Percentiles rank a stretch among this genome's conserved stretches.
Conservation (phyloP, 2,329 filamentous ascomycete genomes). For the Aspergillus sp. region DNA sequence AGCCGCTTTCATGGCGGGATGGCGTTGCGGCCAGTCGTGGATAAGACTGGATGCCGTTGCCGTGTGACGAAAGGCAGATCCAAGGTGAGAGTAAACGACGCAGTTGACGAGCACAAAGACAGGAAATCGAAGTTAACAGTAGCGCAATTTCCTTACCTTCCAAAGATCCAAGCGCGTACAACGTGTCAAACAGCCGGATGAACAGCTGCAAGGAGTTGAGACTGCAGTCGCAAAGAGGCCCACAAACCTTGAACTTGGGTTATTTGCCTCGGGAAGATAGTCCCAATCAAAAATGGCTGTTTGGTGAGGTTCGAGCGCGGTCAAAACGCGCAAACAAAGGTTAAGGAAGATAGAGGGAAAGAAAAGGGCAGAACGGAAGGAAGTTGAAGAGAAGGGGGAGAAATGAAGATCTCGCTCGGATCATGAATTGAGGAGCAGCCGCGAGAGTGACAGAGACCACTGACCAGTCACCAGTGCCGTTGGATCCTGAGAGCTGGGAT, state of each 20-base stretch:
- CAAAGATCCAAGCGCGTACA: slow-evolving; percentile 8
- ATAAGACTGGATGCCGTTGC: neutral
- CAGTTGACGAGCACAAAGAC: neutral
- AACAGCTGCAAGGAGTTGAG: slow-evolving; percentile 23
- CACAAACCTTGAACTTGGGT: neutral
- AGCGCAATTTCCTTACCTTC: slow-evolving; percentile 14
- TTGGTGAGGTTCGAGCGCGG: neutral
- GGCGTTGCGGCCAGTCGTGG: neutral
- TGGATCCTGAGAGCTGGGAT: slow-evolving; percentile 8
- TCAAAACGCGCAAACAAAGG: neutral
- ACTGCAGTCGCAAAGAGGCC: neutral
- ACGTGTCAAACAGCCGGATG: slow-evolving; percentile 18
- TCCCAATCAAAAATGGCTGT: slow-evolving; percentile 7
- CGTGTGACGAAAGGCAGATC: neutral
- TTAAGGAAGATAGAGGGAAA: neutral
- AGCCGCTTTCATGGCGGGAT: slow-evolving; percentile 1
- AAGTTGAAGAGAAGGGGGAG: slow-evolving; percentile 6
- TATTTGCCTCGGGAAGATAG: neutral
- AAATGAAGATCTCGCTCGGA: slow-evolving; percentile 10
- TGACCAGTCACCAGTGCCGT: neutral
- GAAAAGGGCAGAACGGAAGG: neutral
- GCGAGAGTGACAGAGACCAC: neutral
- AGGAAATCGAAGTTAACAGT: neutral
- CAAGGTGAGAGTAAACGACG: neutral
- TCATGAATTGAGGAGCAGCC: slow-evolving; percentile 8